A percentile compares a stretch with the other conserved stretches of the same genome.
These are phyloP conservation scores for Starmerella sp. DNA, from an alignment of 805 yeast genomes.

Conservation along the genomic window DNA sequence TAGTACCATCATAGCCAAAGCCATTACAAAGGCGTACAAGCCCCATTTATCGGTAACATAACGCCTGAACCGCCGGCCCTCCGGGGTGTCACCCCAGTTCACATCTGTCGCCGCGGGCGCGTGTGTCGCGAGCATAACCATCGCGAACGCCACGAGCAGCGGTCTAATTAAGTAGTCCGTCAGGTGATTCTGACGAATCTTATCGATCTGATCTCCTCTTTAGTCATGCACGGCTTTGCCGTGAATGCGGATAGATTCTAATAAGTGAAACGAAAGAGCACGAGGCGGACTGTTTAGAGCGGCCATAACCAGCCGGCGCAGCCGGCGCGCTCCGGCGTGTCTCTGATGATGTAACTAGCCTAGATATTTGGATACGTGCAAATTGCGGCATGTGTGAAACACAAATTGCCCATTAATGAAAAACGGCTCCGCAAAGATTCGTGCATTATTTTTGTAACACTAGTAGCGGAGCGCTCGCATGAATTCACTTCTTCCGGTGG, in stretches of 20 bases:
- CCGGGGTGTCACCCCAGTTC: conserved; percentile 4
- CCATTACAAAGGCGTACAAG: conserved; percentile 10
- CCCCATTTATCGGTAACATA: conserved; percentile 21
- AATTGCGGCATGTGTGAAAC: too few relatives aligned
- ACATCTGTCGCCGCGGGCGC: background rate
- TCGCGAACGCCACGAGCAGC: background rate
- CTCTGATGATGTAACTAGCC: too few relatives aligned
- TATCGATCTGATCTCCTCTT: background rate
- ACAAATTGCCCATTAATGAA: too few relatives aligned
- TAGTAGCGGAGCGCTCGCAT: too few relatives aligned
- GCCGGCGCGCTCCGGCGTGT: too few relatives aligned
- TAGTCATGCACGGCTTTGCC: background rate
- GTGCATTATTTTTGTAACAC: too few relatives aligned
- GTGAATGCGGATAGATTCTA: background rate
- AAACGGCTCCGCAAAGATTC: too few relatives aligned
- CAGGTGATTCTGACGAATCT: background rate
- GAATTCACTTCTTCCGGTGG: background rate
- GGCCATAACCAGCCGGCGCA: too few relatives aligned
- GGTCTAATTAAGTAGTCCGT: background rate
- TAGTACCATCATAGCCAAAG: conserved; percentile 14
- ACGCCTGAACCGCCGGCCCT: conserved; percentile 11
- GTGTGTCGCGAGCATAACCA: background rate
- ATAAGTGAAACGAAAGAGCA: background rate
- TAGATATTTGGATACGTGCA: too few relatives aligned
- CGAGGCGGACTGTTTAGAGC: too few relatives aligned